phyloP scores from a whole-genome alignment of 208 protist genomes.

The Leishmania braziliensis region DNA sequence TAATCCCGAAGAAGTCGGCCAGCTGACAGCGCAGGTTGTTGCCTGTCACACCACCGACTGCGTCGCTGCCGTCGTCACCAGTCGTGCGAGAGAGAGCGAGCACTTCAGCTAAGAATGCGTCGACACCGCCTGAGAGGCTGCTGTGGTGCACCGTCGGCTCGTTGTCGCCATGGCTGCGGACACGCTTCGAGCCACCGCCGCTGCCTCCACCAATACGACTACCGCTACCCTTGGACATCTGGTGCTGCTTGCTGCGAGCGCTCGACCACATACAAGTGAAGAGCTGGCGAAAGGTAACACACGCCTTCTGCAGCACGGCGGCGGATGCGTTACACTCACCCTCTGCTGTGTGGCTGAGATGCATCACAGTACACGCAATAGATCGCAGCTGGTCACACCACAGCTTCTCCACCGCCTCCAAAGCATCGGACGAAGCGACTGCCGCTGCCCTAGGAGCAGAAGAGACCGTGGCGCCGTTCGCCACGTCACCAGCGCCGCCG shows the following conservation, averaged over 20 bases:
- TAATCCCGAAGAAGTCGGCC: slow-evolving; percentile 20
- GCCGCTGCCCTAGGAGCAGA: background rate
- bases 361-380: background rate
- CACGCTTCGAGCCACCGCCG: background rate
- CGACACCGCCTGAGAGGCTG: background rate
- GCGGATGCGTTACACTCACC: background rate
- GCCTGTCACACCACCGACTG: background rate
- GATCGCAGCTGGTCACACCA: slow-evolving; percentile 10
- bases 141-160: background rate
- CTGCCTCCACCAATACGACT: background rate
- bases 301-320: background rate
- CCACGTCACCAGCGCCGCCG: background rate
- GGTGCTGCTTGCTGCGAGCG: slow-evolving; percentile 20
- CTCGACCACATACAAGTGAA: slow-evolving; percentile 13
- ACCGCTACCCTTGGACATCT: slow-evolving; percentile 4
- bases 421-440: background rate
- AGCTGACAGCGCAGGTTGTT: slow-evolving; percentile 4
- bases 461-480: background rate
- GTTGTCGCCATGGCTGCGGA: background rate
- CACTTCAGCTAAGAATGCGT: slow-evolving; percentile 7
- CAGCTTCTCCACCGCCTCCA: slow-evolving; percentile 9
- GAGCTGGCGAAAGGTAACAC: slow-evolving; percentile 10
- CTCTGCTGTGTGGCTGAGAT: background rate
- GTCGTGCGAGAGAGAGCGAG: background rate
- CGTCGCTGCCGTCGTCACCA: background rate